Conservation (phyloP, 306 rosid species). For the Gleditsia sinensis region DNA sequence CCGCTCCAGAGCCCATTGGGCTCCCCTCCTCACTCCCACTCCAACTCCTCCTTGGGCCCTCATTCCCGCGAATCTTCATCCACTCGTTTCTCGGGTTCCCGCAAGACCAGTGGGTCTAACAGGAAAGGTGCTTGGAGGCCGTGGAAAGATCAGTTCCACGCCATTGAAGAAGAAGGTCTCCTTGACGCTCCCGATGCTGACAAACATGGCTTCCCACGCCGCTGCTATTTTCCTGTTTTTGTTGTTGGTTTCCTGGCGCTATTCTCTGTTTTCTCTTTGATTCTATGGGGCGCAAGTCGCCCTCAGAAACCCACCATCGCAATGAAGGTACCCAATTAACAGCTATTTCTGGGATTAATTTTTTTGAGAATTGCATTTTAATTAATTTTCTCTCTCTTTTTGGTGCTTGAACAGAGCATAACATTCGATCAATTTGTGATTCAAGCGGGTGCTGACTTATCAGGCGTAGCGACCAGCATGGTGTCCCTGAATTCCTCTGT, state of each 20-base stretch:
- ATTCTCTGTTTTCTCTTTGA: constrained; percentile 70
- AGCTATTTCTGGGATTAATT: background rate
- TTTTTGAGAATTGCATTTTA: no score
- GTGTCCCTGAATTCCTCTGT: constrained; percentile 80
- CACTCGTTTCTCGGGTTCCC: constrained; percentile 80
- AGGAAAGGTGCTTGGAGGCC: constrained; percentile 57
- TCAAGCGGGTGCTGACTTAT: constrained; percentile 85
- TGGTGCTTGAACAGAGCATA: constrained; percentile 61
- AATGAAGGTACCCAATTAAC: constrained; percentile 55
- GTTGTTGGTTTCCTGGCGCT: constrained; percentile 48
- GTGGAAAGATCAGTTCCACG: constrained; percentile 65
- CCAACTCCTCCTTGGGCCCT: constrained; percentile 86
- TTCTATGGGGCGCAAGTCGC: constrained; percentile 85
- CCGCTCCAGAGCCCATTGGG: constrained; percentile 86
- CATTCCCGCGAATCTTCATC: constrained; percentile 92
- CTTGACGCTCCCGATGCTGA: constrained; percentile 43
- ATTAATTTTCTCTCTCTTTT: background rate
- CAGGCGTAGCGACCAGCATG: constrained; percentile 88
- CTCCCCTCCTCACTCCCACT: constrained; percentile 92
- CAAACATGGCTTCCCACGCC: constrained; percentile 42
- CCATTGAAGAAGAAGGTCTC: constrained; percentile 88
- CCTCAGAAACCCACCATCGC: constrained; percentile 72
- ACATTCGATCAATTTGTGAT: constrained; percentile 69
- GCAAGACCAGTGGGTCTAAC: constrained; percentile 35
- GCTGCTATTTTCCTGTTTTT: constrained; percentile 68